Conservation (phyloP, 2,329 filamentous ascomycete species). For the Fusarium pseudograminearum region DNA sequence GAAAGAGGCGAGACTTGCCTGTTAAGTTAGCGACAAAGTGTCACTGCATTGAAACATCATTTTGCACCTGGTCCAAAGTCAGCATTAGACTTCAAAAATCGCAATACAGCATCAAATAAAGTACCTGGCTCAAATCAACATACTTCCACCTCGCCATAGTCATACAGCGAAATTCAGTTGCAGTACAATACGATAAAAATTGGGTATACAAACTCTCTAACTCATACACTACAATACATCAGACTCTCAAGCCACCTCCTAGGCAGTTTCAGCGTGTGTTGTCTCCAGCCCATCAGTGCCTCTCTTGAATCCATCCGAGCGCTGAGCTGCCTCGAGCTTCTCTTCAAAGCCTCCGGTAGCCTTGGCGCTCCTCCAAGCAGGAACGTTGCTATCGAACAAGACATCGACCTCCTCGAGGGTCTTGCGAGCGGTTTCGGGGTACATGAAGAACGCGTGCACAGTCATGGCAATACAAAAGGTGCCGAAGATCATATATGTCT, state of each 20-base stretch:
- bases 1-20: not conserved
- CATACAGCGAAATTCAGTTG: not conserved
- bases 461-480: constrained; percentile 58
- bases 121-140: no score
- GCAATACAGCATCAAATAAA: no score
- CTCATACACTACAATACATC: not conserved
- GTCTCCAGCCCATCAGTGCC: constrained; percentile 30
- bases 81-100: no score
- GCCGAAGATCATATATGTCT: constrained; percentile 61
- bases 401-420: constrained; percentile 44
- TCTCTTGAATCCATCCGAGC: constrained; percentile 35
- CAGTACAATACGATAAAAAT: not conserved
- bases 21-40: not conserved
- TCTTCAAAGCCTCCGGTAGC: constrained; percentile 24
- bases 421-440: constrained; percentile 64
- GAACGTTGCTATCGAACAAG: constrained; percentile 40
- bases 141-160: not conserved
- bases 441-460: constrained; percentile 63
- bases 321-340: constrained; percentile 40
- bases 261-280: constrained; percentile 40
- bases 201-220: not conserved
- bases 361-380: constrained; percentile 42
- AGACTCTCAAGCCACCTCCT: not conserved
- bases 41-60: no score
- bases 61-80: not conserved